A percentile compares a stretch with the other conserved stretches of the same genome.
Evolutionary conservation across 1,284 basidiomycete species (phyloP).

Genomic region (Golubevia pallescens): DNA sequence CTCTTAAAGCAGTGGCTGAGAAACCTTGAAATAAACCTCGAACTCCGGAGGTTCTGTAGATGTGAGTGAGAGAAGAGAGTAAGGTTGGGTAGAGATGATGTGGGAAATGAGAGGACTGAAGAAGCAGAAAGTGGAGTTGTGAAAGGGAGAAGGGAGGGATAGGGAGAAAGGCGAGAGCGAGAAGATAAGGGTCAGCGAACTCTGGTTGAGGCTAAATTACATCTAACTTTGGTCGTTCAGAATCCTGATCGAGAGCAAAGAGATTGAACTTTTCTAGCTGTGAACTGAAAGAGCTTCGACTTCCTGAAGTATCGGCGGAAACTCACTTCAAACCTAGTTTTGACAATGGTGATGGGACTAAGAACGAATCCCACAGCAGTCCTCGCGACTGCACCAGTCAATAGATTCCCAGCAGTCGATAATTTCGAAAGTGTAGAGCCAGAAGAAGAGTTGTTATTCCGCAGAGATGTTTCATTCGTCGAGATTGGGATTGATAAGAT

Average conservation of each 20-base stretch:
- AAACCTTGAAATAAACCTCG: constrained; percentile 87
- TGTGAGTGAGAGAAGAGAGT: constrained; percentile 49
- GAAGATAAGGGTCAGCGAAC: no score
- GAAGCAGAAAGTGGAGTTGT: no score
- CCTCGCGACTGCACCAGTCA: constrained; percentile 85
- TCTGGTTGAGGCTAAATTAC: no score
- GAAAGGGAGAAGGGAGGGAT: constrained; percentile 1
- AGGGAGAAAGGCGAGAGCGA: constrained; percentile 2
- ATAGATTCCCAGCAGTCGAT: constrained; percentile 79
- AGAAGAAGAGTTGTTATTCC: neutral
- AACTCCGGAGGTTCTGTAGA: constrained; percentile 75
- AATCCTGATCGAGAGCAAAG: no score
- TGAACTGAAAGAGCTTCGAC: no score
- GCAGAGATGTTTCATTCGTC: neutral
- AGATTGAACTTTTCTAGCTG: no score
- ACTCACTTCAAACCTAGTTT: constrained; percentile 90
- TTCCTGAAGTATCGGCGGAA: no score
- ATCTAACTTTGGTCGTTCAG: no score
- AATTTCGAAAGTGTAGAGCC: constrained; percentile 67
- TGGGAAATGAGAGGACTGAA: constrained; percentile 47
- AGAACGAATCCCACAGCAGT: constrained; percentile 84
- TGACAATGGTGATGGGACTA: constrained; percentile 92
- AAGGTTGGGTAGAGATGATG: constrained; percentile 42
- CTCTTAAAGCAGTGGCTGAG: constrained; percentile 84
- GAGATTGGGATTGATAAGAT: constrained; percentile 22